Evolutionary conservation across 495 filamentous ascomycete species (phyloP).

Genomic region (Aspergillus bertholletiae): DNA sequence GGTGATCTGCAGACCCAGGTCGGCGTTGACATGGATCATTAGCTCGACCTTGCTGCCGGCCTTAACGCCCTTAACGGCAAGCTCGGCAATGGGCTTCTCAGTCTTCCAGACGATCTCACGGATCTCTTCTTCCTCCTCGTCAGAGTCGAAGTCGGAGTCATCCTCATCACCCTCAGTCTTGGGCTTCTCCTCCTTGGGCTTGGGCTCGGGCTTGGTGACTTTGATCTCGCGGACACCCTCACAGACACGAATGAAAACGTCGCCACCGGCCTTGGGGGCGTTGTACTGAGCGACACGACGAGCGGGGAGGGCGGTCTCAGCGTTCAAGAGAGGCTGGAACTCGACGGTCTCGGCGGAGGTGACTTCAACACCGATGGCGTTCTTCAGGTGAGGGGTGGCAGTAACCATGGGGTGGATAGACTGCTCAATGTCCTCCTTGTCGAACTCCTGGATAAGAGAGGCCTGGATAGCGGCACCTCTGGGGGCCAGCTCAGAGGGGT

Average conservation of each 20-base stretch:
- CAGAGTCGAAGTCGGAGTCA: conserved; percentile 60
- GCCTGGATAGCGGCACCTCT: conserved; percentile 95
- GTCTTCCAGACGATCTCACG: conserved; percentile 92
- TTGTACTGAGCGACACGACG: conserved; percentile 74
- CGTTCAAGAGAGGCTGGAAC: conserved; percentile 74
- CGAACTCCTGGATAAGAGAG: conserved; percentile 86
- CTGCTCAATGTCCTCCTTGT: conserved; percentile 89
- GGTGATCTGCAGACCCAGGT: conserved; percentile 73
- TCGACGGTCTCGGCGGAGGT: conserved; percentile 56
- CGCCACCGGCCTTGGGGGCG: conserved; percentile 72
- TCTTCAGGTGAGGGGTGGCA: conserved; percentile 81
- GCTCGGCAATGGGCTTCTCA: conserved; percentile 79
- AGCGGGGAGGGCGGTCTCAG: conserved; percentile 87
- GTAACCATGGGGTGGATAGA: conserved; percentile 95
- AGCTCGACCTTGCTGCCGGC: conserved; percentile 91
- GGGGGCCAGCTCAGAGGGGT: conserved; percentile 85
- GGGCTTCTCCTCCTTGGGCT: conserved; percentile 63
- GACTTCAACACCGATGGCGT: conserved; percentile 84
- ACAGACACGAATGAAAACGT: conserved; percentile 79
- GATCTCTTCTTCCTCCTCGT: conserved; percentile 77
- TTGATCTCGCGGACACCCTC: conserved; percentile 88
- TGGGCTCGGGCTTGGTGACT: conserved; percentile 78
- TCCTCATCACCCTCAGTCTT: conserved; percentile 58
- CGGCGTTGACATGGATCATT: conserved; percentile 76
- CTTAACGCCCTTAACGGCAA: conserved; percentile 74